Evolutionary conservation across 2,329 filamentous ascomycete species (phyloP), one percentile per base, ranked within the genome.

Genomic region (Diaporthe longicolla): DNA sequence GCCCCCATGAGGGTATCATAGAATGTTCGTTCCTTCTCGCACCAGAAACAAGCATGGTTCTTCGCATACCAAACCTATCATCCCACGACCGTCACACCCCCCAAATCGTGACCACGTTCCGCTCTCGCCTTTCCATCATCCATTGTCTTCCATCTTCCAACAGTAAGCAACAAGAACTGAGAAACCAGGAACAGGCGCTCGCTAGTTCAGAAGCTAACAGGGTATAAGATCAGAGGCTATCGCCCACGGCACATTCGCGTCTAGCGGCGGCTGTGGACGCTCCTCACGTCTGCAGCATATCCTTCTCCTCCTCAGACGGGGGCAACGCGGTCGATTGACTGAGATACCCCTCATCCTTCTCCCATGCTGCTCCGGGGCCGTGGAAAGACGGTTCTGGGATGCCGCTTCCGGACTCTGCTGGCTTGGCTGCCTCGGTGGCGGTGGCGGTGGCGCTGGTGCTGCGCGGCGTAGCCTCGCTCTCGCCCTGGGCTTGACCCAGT

Each of bases 321-420:
- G 80, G 79, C 70, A 79, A 77, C 4, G 81, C 85, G 61, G 83
- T 85, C 72, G 85, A 80, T 13, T 79, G 77, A 61, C 81, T 79
- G 45, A 83, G 80, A 29, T 82, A 76, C 37, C 78, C 80, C 78
- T 89, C 88, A 37, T 84, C 85, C 79, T 87, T 89, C 78, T 90
- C 88, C 81, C 87, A 89, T n/a, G 82, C 79, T 17, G 83, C 80
- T 3, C 87, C 86, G 1, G 88, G 87, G 9, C 88, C 88, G 69
- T 82, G 79, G 77, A 88, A 89, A 76, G 85, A 86, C 24, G 88
- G 87, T 61, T 85, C 79, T 29, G 82, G 79, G 35, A 87, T 84
- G 8, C 79, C 77, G 26, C 59, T 69, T 48, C 65, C 63, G 26
- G 57, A 21, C 32, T 40, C 32, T 8, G 59, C 61, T 24, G 61